Evolutionary conservation across 2,329 filamentous ascomycete species (phyloP).

Genomic region (Penicillium sp.): DNA sequence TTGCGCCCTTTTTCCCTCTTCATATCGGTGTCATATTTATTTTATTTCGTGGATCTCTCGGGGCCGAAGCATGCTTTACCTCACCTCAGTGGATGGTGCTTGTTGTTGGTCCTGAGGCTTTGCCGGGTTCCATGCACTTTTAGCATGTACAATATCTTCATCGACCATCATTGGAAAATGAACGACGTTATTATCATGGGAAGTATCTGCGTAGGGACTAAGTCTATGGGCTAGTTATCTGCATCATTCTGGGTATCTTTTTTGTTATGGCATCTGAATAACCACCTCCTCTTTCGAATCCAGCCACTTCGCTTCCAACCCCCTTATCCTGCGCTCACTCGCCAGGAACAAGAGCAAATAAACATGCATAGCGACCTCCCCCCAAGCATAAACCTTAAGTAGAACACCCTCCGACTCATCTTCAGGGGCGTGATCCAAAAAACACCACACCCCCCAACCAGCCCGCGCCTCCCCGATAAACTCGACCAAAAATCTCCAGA

Average conservation of each 20-base stretch:
- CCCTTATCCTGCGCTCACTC: conserved; percentile 59
- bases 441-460: conserved; percentile 46
- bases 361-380: conserved; percentile 64
- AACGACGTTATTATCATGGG: neutral
- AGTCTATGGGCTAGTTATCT: neutral
- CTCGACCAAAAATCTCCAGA: conserved; percentile 41
- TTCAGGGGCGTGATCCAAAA: conserved; percentile 22
- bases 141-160: neutral
- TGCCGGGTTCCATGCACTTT: neutral
- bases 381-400: conserved; percentile 73
- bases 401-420: conserved; percentile 17
- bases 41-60: neutral
- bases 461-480: conserved; percentile 40
- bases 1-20: conserved; percentile 6
- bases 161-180: neutral
- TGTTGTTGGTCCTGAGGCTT: neutral
- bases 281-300: conserved; percentile 58
- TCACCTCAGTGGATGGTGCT: neutral
- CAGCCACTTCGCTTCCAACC: conserved; percentile 60
- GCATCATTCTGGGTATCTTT: too few relatives aligned
- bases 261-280: conserved; percentile 45
- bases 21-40: conserved; percentile 4
- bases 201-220: neutral
- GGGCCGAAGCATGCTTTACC: neutral
- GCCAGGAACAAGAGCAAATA: conserved; percentile 72